Conservation (phyloP, 257 asterid genomes). For the Solanum sejunctum region DNA sequence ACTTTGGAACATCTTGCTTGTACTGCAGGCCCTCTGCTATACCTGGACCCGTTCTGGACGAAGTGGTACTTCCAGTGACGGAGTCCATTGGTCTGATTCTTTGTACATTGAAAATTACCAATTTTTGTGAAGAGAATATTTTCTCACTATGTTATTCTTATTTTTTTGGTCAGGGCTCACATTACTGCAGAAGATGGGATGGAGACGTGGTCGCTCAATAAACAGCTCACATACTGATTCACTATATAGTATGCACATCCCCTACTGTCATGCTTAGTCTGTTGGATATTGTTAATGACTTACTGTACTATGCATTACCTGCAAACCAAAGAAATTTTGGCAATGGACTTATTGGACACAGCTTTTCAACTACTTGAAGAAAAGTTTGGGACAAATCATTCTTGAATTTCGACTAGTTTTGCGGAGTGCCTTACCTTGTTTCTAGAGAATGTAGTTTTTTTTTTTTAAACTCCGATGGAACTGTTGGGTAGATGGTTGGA, state of each 20-base stretch:
- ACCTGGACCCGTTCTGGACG: constrained; percentile 97
- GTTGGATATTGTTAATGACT: neutral
- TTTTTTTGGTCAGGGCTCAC: constrained; percentile 52
- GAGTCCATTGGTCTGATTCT: constrained; percentile 70
- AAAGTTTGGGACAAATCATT: neutral
- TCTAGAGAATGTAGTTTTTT: neutral
- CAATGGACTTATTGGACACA: neutral
- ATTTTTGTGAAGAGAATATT: neutral
- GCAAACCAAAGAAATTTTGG: neutral
- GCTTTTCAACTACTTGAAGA: neutral
- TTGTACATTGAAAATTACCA: neutral
- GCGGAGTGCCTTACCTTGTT: neutral
- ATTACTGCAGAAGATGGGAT: constrained; percentile 88
- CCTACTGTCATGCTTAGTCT: neutral
- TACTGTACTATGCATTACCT: neutral
- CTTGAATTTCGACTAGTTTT: neutral
- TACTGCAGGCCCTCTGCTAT: constrained; percentile 67
- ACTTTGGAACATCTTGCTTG: neutral
- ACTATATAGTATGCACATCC: constrained; percentile 37
- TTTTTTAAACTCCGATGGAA: neutral
- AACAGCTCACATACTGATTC: constrained; percentile 48
- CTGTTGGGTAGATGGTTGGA: neutral
- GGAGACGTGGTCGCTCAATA: constrained; percentile 88
- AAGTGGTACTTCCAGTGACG: constrained; percentile 59
- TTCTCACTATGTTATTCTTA: neutral